A percentile compares a stretch with the other conserved stretches of the same genome.
Conservation (phyloP, 345 rosid genomes). For the Eucalyptus erythrocorys region DNA sequence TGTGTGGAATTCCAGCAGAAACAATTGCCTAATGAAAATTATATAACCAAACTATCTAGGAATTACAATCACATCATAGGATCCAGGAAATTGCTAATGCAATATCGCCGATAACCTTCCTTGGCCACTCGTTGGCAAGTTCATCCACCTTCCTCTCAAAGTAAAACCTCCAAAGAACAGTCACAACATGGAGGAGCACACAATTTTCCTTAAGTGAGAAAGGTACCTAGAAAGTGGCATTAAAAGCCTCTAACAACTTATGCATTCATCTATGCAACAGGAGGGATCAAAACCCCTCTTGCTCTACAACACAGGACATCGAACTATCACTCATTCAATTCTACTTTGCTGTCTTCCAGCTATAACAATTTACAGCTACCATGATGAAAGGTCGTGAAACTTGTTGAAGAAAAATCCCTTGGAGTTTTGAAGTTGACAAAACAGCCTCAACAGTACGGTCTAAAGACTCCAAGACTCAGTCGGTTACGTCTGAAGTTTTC, state of each 20-base stretch:
- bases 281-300: too few relatives aligned
- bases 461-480: too few relatives aligned
- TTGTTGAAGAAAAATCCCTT: too few relatives aligned
- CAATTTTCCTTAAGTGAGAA: constrained; percentile 2
- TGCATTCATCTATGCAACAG: background rate
- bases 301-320: too few relatives aligned
- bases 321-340: too few relatives aligned
- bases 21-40: background rate
- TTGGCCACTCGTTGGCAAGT: constrained; percentile 56
- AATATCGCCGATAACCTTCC: constrained; percentile 62
- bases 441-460: too few relatives aligned
- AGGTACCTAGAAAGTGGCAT: background rate
- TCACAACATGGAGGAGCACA: constrained; percentile 47
- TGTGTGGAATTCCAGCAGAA: background rate
- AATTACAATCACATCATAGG: background rate
- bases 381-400: too few relatives aligned
- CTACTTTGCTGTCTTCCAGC: too few relatives aligned
- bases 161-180: constrained; percentile 68
- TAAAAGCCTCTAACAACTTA: background rate
- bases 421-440: too few relatives aligned
- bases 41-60: background rate
- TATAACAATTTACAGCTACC: too few relatives aligned
- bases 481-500: too few relatives aligned
- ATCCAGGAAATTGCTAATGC: constrained; percentile 48
- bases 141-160: constrained; percentile 66